Percentiles rank a stretch among this genome's conserved stretches.
phyloP scores from a whole-genome alignment of 1,284 basidiomycete species.

The Boletus hoseneyae region DNA sequence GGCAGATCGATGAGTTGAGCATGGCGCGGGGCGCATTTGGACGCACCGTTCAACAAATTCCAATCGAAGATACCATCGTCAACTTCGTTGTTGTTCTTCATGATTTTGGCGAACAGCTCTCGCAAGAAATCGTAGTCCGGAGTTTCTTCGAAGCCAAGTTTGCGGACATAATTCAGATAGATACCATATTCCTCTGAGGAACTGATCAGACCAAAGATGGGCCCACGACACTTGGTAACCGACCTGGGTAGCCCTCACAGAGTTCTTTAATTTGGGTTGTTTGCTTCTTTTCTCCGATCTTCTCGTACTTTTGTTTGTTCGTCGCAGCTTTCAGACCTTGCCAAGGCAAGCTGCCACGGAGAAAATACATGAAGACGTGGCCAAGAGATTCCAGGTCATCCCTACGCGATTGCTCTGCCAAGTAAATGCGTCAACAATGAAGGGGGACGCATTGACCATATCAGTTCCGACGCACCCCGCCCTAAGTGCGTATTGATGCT shows the following conservation, averaged over 20 bases:
- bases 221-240: constrained; percentile 49
- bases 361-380: constrained; percentile 98
- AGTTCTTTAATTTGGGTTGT: constrained; percentile 91
- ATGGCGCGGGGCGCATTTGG: constrained; percentile 27
- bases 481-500: constrained; percentile 99
- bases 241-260: constrained; percentile 95
- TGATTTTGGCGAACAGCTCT: constrained; percentile 90
- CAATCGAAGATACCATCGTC: constrained; percentile 97
- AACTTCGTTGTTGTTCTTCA: constrained; percentile 84
- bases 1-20: constrained; percentile 12
- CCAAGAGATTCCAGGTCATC: constrained; percentile 94
- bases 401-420: constrained; percentile 72
- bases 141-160: constrained; percentile 92
- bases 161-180: constrained; percentile 96
- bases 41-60: constrained; percentile 89
- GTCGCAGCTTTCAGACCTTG: constrained; percentile 96
- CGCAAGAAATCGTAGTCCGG: constrained; percentile 98
- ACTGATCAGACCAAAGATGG: constrained; percentile 86
- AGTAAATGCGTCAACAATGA: constrained; percentile 3
- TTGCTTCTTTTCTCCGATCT: constrained; percentile 98
- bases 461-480: constrained; percentile 43
- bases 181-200: constrained; percentile 86
- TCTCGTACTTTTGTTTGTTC: constrained; percentile 98
- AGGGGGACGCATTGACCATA: not conserved
- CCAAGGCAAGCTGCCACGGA: constrained; percentile 92